Conservation (phyloP, 768 basidiomycete genomes). For the Termitomyces bulborhizus region DNA sequence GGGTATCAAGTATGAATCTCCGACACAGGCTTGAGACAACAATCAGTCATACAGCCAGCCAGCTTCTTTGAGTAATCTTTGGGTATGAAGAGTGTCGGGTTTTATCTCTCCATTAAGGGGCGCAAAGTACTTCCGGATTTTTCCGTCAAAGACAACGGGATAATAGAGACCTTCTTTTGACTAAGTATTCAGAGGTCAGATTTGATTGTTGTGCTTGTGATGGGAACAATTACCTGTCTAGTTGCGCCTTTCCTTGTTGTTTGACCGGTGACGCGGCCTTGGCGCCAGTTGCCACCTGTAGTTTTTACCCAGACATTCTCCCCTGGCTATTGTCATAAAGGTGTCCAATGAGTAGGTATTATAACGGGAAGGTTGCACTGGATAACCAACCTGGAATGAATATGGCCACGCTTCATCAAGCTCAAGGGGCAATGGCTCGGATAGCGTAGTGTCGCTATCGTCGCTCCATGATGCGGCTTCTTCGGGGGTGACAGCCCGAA, state of each 20-base stretch:
- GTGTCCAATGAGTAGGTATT: not conserved
- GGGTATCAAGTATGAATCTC: not conserved
- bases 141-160: constrained; percentile 42
- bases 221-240: constrained; percentile 30
- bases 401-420: constrained; percentile 49
- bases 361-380: not conserved
- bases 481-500: constrained; percentile 27
- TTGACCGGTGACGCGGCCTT: constrained; percentile 41
- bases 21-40: not conserved
- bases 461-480: constrained; percentile 31
- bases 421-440: constrained; percentile 27
- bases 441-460: constrained; percentile 25
- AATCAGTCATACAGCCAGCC: constrained; percentile 34
- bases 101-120: constrained; percentile 65
- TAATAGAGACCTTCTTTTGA: constrained; percentile 50
- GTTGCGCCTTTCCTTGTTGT: constrained; percentile 39
- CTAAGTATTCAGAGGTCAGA: not conserved
- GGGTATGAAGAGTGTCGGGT: constrained; percentile 43
- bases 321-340: constrained; percentile 14
- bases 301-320: constrained; percentile 50
- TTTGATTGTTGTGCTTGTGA: not conserved
- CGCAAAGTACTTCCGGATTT: constrained; percentile 53
- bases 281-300: constrained; percentile 43
- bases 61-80: constrained; percentile 39
- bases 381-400: constrained; percentile 39